Percentiles rank a stretch among this genome's conserved stretches.
phyloP scores from a whole-genome alignment of 257 asterid genomes.

The Ballota nigra region DNA sequence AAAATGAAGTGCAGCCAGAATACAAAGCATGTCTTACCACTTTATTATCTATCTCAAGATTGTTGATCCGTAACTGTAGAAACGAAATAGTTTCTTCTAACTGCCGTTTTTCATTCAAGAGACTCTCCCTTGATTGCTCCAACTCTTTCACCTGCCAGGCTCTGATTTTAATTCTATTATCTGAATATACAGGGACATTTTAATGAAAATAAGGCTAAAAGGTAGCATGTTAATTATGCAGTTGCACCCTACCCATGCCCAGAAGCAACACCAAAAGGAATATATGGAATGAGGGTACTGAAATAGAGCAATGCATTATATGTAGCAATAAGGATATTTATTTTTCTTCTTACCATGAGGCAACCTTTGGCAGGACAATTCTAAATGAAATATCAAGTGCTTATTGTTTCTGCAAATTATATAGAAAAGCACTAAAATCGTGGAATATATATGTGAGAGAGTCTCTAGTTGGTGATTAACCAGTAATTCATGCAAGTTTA shows the following conservation, averaged over 20 bases:
- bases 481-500: no score
- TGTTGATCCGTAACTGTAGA: constrained; percentile 52
- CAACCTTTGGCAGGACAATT: constrained; percentile 10
- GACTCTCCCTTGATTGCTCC: constrained; percentile 54
- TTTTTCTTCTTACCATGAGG: not conserved
- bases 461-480: no score
- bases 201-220: constrained; percentile 10
- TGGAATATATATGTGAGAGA: constrained; percentile 15
- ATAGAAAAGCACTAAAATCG: constrained; percentile 17
- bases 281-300: not conserved
- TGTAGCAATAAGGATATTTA: not conserved
- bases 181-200: constrained; percentile 37
- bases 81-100: constrained; percentile 42
- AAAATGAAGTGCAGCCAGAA: not conserved
- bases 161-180: constrained; percentile 46
- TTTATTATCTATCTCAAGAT: constrained; percentile 44
- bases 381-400: constrained; percentile 4
- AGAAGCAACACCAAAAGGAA: not conserved
- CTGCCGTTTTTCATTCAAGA: constrained; percentile 50
- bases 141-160: constrained; percentile 71
- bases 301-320: not conserved
- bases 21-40: constrained; percentile 34
- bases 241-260: constrained; percentile 8
- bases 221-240: not conserved
- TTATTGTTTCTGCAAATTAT: constrained; percentile 2